Percentiles rank a stretch among this genome's conserved stretches.
phyloP scores from a whole-genome alignment of 371 early-diverging fungal genomes.

The Actinomortierella wolfii region DNA sequence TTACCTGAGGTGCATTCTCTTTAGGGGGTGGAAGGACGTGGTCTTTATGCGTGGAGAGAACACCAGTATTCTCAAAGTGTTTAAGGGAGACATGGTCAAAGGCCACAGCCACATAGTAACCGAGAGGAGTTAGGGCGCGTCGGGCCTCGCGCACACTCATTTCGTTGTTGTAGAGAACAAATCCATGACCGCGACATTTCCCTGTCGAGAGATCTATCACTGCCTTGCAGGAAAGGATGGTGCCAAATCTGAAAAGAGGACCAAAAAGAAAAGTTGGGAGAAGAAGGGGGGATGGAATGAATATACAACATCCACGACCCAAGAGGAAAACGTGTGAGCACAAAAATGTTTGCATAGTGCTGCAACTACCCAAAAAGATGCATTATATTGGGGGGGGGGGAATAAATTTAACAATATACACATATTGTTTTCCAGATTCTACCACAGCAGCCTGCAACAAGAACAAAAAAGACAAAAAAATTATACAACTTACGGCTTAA shows the following conservation, averaged over 20 bases:
- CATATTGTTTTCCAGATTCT: no score
- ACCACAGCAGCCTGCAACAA: no score
- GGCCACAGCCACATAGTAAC: slow-evolving; percentile 37
- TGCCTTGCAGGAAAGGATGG: slow-evolving; percentile 81
- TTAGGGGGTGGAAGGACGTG: no score
- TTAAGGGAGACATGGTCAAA: slow-evolving; percentile 35
- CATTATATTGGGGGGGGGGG: no score
- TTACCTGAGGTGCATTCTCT: no score
- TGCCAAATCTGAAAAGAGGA: slow-evolving; percentile 65
- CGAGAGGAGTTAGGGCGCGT: slow-evolving; percentile 28
- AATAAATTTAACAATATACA: no score
- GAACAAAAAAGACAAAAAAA: no score
- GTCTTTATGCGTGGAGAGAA: no score
- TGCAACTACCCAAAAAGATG: no score
- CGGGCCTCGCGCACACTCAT: slow-evolving; percentile 33
- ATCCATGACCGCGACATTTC: slow-evolving; percentile 91
- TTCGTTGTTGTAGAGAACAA: slow-evolving; percentile 85
- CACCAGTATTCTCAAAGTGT: slow-evolving; percentile 7
- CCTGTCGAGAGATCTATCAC: slow-evolving; percentile 81
- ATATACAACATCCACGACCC: neutral
- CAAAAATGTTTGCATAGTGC: no score
- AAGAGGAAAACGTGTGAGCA: no score
- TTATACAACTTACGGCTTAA: no score
- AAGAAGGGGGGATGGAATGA: neutral
- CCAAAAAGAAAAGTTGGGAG: neutral